A percentile compares a stretch with the other conserved stretches of the same genome.
Evolutionary conservation across 202 grass and related monocot species (phyloP).

Genomic region (Zizania palustris): DNA sequence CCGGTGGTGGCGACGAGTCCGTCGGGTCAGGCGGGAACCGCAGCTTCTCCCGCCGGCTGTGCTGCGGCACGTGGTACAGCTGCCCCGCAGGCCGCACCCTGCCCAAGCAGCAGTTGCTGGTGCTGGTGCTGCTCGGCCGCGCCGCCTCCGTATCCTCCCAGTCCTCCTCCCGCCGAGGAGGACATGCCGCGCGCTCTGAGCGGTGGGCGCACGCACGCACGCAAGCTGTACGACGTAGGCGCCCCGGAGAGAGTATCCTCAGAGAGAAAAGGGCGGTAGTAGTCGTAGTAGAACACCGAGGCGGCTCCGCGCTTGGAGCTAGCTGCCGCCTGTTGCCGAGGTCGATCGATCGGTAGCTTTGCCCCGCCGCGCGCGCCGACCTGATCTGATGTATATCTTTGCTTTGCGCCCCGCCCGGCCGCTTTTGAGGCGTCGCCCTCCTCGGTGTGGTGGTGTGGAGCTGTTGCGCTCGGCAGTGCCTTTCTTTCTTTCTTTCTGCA

Average conservation of each 20-base stretch:
- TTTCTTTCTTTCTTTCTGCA: slow-evolving; percentile 71
- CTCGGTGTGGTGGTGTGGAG: slow-evolving; percentile 21
- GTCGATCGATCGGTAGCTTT: neutral
- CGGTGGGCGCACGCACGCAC: neutral
- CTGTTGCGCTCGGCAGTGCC: slow-evolving; percentile 33
- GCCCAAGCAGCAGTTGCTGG: slow-evolving; percentile 56
- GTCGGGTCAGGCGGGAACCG: slow-evolving; percentile 65
- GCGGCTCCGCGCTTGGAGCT: slow-evolving; percentile 35
- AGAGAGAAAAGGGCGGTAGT: slow-evolving; percentile 22
- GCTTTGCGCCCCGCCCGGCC: slow-evolving; percentile 14
- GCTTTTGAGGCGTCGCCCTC: slow-evolving; percentile 48
- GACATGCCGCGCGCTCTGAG: slow-evolving; percentile 48
- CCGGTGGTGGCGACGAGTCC: slow-evolving; percentile 30
- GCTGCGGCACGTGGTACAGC: slow-evolving; percentile 96
- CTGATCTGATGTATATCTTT: slow-evolving; percentile 31
- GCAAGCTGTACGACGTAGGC: neutral
- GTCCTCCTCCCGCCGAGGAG: slow-evolving; percentile 49
- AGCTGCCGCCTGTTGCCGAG: too few species aligned
- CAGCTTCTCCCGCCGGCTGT: slow-evolving; percentile 96
- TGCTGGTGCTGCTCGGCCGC: slow-evolving; percentile 47
- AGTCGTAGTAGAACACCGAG: slow-evolving; percentile 7
- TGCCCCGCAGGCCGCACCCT: slow-evolving; percentile 63
- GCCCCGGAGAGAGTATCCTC: slow-evolving; percentile 43
- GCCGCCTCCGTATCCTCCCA: slow-evolving; percentile 53
- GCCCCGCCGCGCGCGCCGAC: slow-evolving; percentile 10